Conservation (phyloP, 768 basidiomycete species). For the Tubosaeta sp. region DNA sequence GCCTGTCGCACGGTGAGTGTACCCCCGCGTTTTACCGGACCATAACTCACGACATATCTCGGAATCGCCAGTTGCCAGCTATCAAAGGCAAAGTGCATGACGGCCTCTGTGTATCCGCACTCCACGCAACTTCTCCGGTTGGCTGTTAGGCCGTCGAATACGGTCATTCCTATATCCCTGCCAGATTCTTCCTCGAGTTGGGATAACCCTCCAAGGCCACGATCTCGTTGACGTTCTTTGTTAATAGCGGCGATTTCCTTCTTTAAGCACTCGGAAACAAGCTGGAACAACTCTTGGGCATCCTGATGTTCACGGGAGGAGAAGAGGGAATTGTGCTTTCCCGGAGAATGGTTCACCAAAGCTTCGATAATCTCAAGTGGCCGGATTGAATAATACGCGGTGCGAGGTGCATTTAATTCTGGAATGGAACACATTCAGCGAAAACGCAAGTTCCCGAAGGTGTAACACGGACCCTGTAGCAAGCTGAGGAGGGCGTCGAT, state of each 20-base stretch:
- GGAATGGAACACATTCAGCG: conserved; percentile 5
- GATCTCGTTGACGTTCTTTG: conserved; percentile 63
- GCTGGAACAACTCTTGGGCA: conserved; percentile 96
- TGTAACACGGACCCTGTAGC: conserved; percentile 50
- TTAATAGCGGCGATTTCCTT: conserved; percentile 75
- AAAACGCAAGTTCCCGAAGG: background rate
- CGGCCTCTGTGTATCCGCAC: conserved; percentile 92
- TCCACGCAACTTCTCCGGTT: conserved; percentile 82
- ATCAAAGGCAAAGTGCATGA: conserved; percentile 87
- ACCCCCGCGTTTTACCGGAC: conserved; percentile 1
- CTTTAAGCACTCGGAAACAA: conserved; percentile 86
- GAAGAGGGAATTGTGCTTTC: conserved; percentile 62
- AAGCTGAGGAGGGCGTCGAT: conserved; percentile 76
- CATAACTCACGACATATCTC: conserved; percentile 48
- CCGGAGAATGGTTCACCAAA: conserved; percentile 51
- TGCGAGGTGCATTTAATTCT: conserved; percentile 66
- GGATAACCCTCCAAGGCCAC: conserved; percentile 62
- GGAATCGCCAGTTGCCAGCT: conserved; percentile 80
- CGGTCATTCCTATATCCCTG: conserved; percentile 54
- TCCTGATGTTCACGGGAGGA: conserved; percentile 95
- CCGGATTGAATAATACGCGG: conserved; percentile 57
- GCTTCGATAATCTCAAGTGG: conserved; percentile 70
- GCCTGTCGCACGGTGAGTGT: conserved; percentile 36
- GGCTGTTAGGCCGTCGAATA: conserved; percentile 89
- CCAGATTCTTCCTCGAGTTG: conserved; percentile 16